Percentiles rank a stretch among this genome's conserved stretches.
Evolutionary conservation across 768 basidiomycete species (phyloP).

Genomic region (Dentipellis fragilis): DNA sequence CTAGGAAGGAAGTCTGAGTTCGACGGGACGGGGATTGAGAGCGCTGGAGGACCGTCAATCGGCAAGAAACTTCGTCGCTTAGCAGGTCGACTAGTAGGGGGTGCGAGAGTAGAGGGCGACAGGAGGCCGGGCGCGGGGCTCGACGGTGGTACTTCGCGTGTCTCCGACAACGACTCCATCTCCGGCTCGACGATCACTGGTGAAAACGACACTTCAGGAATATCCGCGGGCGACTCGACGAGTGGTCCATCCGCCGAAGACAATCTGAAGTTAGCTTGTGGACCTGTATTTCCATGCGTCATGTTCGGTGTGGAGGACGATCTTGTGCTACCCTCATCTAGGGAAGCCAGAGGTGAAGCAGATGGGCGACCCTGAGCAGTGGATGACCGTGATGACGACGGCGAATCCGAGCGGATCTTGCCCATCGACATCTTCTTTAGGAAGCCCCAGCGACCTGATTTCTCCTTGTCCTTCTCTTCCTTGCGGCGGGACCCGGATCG

Average conservation of each 20-base stretch:
- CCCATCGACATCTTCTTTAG: conserved; percentile 99
- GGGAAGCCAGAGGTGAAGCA: conserved; percentile 7
- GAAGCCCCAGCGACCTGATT: conserved; percentile 84
- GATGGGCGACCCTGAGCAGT: conserved; percentile 22
- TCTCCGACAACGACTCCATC: conserved; percentile 3
- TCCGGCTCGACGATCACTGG: conserved; percentile 8
- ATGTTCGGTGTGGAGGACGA: conserved; percentile 1
- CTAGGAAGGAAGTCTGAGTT: conserved; percentile 50
- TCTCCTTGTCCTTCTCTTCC: conserved; percentile 37
- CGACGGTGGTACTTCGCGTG: conserved; percentile 1
- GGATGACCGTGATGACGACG: conserved; percentile 24
- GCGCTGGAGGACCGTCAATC: conserved; percentile 54
- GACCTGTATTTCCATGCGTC: conserved; percentile 15
- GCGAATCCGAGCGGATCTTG: conserved; percentile 63
- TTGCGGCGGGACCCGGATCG: conserved; percentile 10
- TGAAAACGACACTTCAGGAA: conserved; percentile 8
- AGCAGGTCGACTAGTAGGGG: conserved; percentile 37
- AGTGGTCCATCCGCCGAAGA: conserved; percentile 49
- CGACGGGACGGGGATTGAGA: conserved; percentile 55
- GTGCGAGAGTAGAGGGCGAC: conserved; percentile 21
- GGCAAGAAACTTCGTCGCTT: conserved; percentile 88
- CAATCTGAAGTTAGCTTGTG: conserved; percentile 28
- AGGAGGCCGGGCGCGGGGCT: conserved; percentile 8
- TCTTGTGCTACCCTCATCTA: conserved; percentile 4
- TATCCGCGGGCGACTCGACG: conserved; percentile 1